Percentiles rank a stretch among this genome's conserved stretches.
Evolutionary conservation across 345 rosid genomes (phyloP).

Genomic region (Salix brachista): DNA sequence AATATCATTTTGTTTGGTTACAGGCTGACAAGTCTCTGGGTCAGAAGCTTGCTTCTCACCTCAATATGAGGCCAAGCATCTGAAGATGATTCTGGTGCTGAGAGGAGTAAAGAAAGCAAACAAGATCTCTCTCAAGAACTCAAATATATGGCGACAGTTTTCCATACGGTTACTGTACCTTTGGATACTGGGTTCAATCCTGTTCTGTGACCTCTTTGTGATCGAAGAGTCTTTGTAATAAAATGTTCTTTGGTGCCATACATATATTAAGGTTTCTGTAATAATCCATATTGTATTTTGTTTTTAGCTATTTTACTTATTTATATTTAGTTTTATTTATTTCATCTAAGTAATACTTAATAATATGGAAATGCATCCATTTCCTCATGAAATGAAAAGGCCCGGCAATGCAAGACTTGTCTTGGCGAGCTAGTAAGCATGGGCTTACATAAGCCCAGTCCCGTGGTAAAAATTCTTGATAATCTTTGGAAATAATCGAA

Average conservation of each 20-base stretch:
- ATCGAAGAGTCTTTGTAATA: neutral
- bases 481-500: too few species aligned
- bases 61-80: constrained; percentile 63
- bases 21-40: constrained; percentile 73
- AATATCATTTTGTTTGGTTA: neutral
- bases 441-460: too few species aligned
- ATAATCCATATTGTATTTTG: too few species aligned
- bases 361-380: too few species aligned
- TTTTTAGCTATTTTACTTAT: too few species aligned
- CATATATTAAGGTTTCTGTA: neutral
- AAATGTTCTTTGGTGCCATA: neutral
- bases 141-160: neutral
- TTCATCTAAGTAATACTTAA: too few species aligned
- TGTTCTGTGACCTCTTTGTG: neutral
- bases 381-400: too few species aligned
- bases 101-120: neutral
- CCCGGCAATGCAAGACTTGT: too few species aligned
- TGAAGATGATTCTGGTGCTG: constrained; percentile 29
- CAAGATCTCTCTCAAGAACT: neutral
- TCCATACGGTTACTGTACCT: neutral
- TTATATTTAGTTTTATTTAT: too few species aligned
- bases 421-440: too few species aligned
- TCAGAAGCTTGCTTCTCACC: constrained; percentile 73
- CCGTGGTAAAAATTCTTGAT: too few species aligned
- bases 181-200: neutral